These are phyloP conservation scores for Selaginella tamariscina DNA, from an alignment of 75 land plant species.

Conservation along the genomic window DNA sequence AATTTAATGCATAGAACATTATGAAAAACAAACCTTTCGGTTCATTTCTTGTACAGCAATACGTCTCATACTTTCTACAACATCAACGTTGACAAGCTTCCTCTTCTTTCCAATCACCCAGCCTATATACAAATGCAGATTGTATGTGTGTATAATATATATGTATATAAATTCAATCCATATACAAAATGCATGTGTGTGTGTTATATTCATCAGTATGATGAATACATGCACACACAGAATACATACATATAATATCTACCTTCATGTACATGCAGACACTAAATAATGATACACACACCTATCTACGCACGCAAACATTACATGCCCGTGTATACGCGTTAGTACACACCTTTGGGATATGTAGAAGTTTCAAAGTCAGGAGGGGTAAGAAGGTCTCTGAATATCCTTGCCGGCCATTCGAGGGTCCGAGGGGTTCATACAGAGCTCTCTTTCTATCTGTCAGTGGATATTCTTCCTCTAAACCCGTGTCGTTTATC, in stretches of 20 bases:
- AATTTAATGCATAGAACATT: not conserved
- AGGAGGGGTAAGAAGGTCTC: constrained; percentile 60
- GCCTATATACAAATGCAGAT: too few species aligned
- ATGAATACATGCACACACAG: too few species aligned
- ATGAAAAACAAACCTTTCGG: constrained; percentile 46
- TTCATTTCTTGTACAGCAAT: constrained; percentile 95
- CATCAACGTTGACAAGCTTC: constrained; percentile 90
- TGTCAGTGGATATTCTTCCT: constrained; percentile 30
- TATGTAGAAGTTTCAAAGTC: constrained; percentile 67
- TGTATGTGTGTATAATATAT: too few species aligned
- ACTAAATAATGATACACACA: too few species aligned
- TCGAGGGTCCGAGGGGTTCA: constrained; percentile 61
- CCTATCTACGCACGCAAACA: too few species aligned
- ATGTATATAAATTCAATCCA: too few species aligned
- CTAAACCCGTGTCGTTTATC: constrained; percentile 9
- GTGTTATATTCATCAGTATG: too few species aligned
- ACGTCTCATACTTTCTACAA: constrained; percentile 93
- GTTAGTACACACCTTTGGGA: constrained; percentile 69
- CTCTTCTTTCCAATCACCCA: constrained; percentile 93
- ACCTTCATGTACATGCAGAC: too few species aligned
- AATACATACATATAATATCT: too few species aligned
- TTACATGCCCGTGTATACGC: too few species aligned
- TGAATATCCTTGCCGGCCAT: constrained; percentile 21
- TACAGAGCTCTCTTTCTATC: constrained; percentile 61
- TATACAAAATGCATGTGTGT: too few species aligned